A percentile compares a stretch with the other conserved stretches of the same genome.
These are phyloP conservation scores for Candida tunisiensis DNA, from an alignment of 1,139 yeast species.

Conservation along the genomic window DNA sequence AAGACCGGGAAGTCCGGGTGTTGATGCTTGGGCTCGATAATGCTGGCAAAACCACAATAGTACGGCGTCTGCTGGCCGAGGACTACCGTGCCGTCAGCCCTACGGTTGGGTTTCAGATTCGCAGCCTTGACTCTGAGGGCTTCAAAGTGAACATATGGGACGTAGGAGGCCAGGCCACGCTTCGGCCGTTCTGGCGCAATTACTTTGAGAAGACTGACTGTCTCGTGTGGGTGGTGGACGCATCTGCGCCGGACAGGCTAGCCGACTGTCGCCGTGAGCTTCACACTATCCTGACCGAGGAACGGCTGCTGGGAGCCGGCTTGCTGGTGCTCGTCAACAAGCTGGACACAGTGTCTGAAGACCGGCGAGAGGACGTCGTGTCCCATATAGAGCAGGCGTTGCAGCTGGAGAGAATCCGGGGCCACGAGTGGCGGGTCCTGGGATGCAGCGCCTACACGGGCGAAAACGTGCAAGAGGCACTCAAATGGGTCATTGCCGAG, in stretches of 20 bases:
- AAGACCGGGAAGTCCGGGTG: conserved; percentile 62
- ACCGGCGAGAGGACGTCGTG: background rate
- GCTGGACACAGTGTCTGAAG: conserved; percentile 18
- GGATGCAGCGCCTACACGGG: conserved; percentile 46
- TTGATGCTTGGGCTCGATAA: conserved; percentile 76
- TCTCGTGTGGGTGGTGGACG: conserved; percentile 87
- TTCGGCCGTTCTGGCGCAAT: conserved; percentile 80
- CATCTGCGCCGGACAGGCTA: conserved; percentile 41
- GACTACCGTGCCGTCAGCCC: conserved; percentile 33
- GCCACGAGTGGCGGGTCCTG: conserved; percentile 27
- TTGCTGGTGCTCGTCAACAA: conserved; percentile 30
- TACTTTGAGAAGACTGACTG: conserved; percentile 78
- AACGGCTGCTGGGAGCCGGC: conserved; percentile 50
- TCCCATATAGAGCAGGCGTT: conserved; percentile 11
- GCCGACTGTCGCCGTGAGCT: conserved; percentile 52
- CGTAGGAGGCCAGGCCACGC: conserved; percentile 70
- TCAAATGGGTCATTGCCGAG: conserved; percentile 34
- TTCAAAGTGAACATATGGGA: conserved; percentile 42
- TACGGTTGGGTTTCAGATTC: conserved; percentile 48
- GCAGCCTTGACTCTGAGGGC: conserved; percentile 26
- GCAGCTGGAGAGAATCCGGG: conserved; percentile 25
- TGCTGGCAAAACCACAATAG: conserved; percentile 76
- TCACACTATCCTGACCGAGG: conserved; percentile 43
- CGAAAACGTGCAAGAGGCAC: conserved; percentile 25
- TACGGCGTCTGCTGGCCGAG: conserved; percentile 29